phyloP scores from a whole-genome alignment of 179 eudicot genomes.

The Nepenthes alata region DNA sequence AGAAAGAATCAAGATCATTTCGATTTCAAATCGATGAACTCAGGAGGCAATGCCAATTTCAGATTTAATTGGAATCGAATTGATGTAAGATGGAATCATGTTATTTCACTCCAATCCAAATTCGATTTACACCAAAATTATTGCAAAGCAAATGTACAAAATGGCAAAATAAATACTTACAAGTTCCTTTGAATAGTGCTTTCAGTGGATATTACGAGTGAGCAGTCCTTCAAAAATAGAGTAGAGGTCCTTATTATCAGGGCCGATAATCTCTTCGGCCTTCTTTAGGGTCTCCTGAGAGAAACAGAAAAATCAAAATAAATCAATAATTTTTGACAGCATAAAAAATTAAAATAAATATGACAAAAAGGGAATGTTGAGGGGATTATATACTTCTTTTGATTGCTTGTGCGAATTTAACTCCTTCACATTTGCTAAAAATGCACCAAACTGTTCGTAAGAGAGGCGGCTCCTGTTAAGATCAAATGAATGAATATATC shows the following conservation, averaged over 20 bases:
- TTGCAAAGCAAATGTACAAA: slow-evolving; percentile 8
- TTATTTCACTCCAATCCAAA: not conserved
- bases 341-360: not conserved
- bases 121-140: slow-evolving; percentile 1
- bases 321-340: not conserved
- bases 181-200: not conserved
- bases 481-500: slow-evolving; percentile 2
- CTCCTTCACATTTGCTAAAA: slow-evolving; percentile 91
- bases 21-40: no score
- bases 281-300: slow-evolving; percentile 70
- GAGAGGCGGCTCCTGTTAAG: slow-evolving; percentile 73
- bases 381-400: slow-evolving; percentile 51
- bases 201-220: slow-evolving; percentile 53
- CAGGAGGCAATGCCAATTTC: no score
- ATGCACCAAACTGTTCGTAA: slow-evolving; percentile 88
- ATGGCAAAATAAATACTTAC: not conserved
- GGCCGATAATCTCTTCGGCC: slow-evolving; percentile 88
- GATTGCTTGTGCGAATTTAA: slow-evolving; percentile 88
- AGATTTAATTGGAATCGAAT: not conserved
- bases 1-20: no score
- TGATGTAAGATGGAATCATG: not conserved
- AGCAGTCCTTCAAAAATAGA: slow-evolving; percentile 74
- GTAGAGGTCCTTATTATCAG: slow-evolving; percentile 77
- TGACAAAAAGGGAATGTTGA: not conserved
- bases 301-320: not conserved